These are phyloP conservation scores for Abelmoschus esculentus DNA, from an alignment of 345 rosid species.

Conservation along the genomic window DNA sequence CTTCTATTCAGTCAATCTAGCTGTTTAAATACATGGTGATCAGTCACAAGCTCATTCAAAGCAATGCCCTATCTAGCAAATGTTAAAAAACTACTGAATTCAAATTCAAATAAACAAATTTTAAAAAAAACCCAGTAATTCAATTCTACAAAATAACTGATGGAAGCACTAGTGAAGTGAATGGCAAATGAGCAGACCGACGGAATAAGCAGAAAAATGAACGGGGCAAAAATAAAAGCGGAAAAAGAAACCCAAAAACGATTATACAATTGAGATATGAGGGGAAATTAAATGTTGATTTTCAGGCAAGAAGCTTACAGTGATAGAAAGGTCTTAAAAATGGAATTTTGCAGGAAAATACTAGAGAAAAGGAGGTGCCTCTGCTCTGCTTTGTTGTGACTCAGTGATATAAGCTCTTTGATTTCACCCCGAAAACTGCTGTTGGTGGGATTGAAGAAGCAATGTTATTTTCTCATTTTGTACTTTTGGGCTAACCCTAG, in stretches of 20 bases:
- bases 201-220: neutral
- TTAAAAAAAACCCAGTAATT: neutral
- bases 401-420: neutral
- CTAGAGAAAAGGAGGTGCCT: neutral
- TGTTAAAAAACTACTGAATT: neutral
- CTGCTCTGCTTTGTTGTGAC: neutral
- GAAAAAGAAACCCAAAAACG: neutral
- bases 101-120: neutral
- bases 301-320: neutral
- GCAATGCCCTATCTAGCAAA: neutral
- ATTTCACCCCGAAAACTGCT: neutral
- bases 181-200: neutral
- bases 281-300: neutral
- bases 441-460: neutral
- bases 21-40: conserved; percentile 4
- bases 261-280: neutral
- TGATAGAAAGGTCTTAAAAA: neutral
- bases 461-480: neutral
- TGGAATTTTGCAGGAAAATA: neutral
- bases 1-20: neutral
- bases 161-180: neutral
- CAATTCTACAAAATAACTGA: neutral
- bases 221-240: neutral
- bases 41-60: neutral
- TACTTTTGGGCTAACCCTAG: neutral